phyloP scores from a whole-genome alignment of 1,139 yeast species.

The Saccharomyces hybrid region DNA sequence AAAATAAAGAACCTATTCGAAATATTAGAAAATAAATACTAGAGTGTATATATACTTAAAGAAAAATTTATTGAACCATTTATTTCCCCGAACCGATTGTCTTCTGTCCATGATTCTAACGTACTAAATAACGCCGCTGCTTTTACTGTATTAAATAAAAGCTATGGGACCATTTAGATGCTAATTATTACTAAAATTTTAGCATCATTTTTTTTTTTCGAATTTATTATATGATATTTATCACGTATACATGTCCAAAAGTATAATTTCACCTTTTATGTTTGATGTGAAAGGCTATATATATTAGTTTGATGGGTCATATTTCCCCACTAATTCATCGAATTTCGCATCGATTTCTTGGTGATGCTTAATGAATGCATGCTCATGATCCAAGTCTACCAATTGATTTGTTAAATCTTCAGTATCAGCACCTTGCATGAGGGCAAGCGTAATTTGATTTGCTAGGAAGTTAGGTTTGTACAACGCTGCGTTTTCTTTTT shows the following conservation, averaged over 20 bases:
- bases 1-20: not conserved
- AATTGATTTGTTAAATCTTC: constrained; percentile 40
- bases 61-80: not conserved
- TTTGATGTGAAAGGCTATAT: not conserved
- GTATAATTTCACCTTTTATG: not conserved
- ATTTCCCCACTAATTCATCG: constrained; percentile 49
- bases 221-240: no score
- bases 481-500: constrained; percentile 18
- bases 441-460: constrained; percentile 46
- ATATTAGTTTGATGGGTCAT: constrained; percentile 14
- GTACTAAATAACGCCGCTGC: not conserved
- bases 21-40: not conserved
- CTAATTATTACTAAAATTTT: no score
- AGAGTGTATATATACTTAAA: not conserved
- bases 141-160: no score
- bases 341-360: constrained; percentile 43
- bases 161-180: no score
- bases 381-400: constrained; percentile 38
- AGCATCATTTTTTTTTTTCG: no score
- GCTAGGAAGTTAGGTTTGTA: constrained; percentile 43
- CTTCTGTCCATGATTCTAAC: not conserved
- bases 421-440: constrained; percentile 40
- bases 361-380: constrained; percentile 40
- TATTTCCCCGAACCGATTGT: no score
- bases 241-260: no score